Percentiles rank a stretch among this genome's conserved stretches.
These are phyloP conservation scores for Arbutus unedo DNA, from an alignment of 148 eudicot genomes.

Conservation along the genomic window DNA sequence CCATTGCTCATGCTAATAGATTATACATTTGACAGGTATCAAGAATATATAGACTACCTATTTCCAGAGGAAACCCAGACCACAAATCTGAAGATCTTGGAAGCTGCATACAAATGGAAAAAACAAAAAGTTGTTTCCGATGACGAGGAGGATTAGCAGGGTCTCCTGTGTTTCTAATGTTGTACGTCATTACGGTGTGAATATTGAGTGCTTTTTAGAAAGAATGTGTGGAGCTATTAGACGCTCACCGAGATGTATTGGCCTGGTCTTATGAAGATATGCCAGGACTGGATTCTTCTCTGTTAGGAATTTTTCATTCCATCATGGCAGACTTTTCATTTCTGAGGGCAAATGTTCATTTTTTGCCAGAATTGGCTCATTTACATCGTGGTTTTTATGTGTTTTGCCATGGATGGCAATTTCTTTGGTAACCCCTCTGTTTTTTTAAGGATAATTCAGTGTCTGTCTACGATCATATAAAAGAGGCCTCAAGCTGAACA, in stretches of 20 bases:
- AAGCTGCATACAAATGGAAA: slow-evolving; percentile 73
- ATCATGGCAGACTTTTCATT: background rate
- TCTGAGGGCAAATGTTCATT: background rate
- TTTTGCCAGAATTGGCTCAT: background rate
- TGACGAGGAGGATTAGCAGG: slow-evolving; percentile 38
- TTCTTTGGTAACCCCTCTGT: background rate
- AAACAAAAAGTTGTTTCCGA: slow-evolving; percentile 43
- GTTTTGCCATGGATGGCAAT: background rate
- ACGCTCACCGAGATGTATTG: too few relatives aligned
- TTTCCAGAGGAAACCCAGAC: slow-evolving; percentile 62
- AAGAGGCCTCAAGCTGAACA: too few relatives aligned
- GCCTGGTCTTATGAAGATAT: too few relatives aligned
- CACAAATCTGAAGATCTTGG: slow-evolving; percentile 54
- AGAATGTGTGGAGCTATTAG: background rate
- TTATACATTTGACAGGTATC: slow-evolving; percentile 40
- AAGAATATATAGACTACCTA: slow-evolving; percentile 64
- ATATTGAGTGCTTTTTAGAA: background rate
- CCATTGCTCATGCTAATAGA: background rate
- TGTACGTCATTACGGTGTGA: background rate
- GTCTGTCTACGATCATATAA: background rate
- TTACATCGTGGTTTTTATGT: background rate
- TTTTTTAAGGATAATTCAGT: background rate
- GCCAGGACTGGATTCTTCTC: too few relatives aligned
- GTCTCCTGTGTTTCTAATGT: background rate
- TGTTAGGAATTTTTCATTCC: background rate